A percentile compares a stretch with the other conserved stretches of the same genome.
phyloP scores from a whole-genome alignment of 495 filamentous ascomycete species.

The Trichodelitschia bisporula region DNA sequence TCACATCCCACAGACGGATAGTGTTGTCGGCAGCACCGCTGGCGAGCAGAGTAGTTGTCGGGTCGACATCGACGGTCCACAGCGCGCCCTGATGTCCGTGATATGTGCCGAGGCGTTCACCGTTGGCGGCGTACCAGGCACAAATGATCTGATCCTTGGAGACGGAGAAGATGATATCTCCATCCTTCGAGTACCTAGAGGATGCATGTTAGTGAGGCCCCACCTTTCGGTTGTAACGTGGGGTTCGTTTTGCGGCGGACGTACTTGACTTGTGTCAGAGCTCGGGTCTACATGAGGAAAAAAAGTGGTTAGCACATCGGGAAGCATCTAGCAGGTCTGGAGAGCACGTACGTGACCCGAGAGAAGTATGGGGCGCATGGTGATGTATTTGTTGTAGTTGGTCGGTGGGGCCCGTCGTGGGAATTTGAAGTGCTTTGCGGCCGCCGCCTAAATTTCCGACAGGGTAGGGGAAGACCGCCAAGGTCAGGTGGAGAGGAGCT shows the following conservation, averaged over 20 bases:
- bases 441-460: no score
- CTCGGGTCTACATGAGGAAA: constrained; percentile 80
- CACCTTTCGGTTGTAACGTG: no score
- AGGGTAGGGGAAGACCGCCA: no score
- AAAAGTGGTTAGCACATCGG: constrained; percentile 9
- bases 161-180: constrained; percentile 91
- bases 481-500: no score
- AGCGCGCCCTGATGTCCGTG: constrained; percentile 90
- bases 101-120: constrained; percentile 61
- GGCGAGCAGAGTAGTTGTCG: constrained; percentile 77
- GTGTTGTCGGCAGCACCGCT: constrained; percentile 96
- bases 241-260: no score
- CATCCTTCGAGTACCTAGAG: constrained; percentile 68
- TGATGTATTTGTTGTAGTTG: no score
- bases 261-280: constrained; percentile 91
- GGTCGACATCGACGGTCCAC: constrained; percentile 96
- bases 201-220: constrained; percentile 3
- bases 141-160: constrained; percentile 94
- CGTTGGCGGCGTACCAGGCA: constrained; percentile 51
- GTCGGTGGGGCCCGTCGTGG: no score
- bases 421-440: no score
- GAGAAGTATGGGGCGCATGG: constrained; percentile 85
- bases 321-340: not conserved
- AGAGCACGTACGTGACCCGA: constrained; percentile 54
- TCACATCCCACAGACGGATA: constrained; percentile 87